phyloP scores from a whole-genome alignment of 169 alveolate species.

The Perkinsus olseni region DNA sequence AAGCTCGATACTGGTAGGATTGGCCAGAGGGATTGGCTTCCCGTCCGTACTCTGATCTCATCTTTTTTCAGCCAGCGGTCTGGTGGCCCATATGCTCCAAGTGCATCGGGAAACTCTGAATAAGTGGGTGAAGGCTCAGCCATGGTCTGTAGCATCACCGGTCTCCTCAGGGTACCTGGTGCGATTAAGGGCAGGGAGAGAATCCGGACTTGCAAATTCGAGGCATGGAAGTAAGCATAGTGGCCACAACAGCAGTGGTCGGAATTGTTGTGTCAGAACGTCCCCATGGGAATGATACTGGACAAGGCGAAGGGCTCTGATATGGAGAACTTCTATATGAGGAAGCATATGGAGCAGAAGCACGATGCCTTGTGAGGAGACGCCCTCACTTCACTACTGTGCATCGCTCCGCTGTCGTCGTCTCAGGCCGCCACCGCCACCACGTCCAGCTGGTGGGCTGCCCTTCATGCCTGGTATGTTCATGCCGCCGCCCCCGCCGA shows the following conservation, averaged over 20 bases:
- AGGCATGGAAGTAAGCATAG: not conserved
- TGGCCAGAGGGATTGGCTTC: not conserved
- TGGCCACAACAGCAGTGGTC: not conserved
- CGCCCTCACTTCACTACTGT: too few species aligned
- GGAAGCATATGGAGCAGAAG: not conserved
- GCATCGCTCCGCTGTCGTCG: too few species aligned
- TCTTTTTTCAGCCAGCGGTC: not conserved
- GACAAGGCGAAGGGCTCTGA: not conserved
- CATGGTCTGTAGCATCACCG: not conserved
- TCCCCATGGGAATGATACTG: not conserved
- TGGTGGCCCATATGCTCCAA: not conserved
- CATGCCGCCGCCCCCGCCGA: not conserved
- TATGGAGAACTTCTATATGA: not conserved
- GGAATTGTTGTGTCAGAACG: not conserved
- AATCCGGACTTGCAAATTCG: not conserved
- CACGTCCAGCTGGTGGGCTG: not conserved
- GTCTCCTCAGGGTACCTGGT: not conserved
- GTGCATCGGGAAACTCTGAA: not conserved
- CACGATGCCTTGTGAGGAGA: not conserved
- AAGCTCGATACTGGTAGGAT: not conserved
- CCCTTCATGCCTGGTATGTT: not conserved
- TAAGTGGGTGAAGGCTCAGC: not conserved
- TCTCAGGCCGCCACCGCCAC: too few species aligned
- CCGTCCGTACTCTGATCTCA: too few species aligned
- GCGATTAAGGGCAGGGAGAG: not conserved